Conservation (phyloP, 1,284 basidiomycete genomes). For the Puccinia novopanici region DNA sequence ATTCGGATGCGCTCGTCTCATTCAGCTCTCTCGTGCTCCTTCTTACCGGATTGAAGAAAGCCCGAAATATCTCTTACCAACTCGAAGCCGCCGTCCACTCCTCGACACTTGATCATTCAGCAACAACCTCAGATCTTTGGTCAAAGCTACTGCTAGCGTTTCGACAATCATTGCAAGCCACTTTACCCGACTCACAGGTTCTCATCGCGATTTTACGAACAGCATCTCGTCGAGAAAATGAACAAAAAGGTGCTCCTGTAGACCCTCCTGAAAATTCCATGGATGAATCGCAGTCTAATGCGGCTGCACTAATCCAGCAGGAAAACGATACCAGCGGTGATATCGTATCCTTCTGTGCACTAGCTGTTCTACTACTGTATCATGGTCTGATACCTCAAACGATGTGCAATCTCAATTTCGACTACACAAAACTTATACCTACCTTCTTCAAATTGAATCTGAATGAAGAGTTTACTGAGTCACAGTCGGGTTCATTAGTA, state of each 20-base stretch:
- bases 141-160: slow-evolving; percentile 27
- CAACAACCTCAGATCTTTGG: slow-evolving; percentile 24
- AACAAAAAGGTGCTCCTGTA: slow-evolving; percentile 1
- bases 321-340: slow-evolving; percentile 3
- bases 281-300: slow-evolving; percentile 2
- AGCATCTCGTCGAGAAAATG: slow-evolving; percentile 22
- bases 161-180: slow-evolving; percentile 26
- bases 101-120: not conserved
- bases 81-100: slow-evolving; percentile 17
- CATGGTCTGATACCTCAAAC: slow-evolving; percentile 41
- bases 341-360: slow-evolving; percentile 35
- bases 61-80: slow-evolving; percentile 19
- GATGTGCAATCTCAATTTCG: slow-evolving; percentile 39
- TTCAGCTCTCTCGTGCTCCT: slow-evolving; percentile 37
- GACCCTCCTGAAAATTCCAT: not conserved
- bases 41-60: slow-evolving; percentile 45
- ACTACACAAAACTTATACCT: slow-evolving; percentile 45
- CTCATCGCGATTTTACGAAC: slow-evolving; percentile 41
- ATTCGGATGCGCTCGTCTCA: slow-evolving; percentile 29
- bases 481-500: slow-evolving; percentile 7
- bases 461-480: not conserved
- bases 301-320: not conserved
- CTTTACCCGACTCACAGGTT: slow-evolving; percentile 46
- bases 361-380: slow-evolving; percentile 36
- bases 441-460: slow-evolving; percentile 39